A percentile compares a stretch with the other conserved stretches of the same genome.
These are phyloP conservation scores for Coemansia reversa DNA, from an alignment of 192 early-diverging fungal species.

Conservation along the genomic window DNA sequence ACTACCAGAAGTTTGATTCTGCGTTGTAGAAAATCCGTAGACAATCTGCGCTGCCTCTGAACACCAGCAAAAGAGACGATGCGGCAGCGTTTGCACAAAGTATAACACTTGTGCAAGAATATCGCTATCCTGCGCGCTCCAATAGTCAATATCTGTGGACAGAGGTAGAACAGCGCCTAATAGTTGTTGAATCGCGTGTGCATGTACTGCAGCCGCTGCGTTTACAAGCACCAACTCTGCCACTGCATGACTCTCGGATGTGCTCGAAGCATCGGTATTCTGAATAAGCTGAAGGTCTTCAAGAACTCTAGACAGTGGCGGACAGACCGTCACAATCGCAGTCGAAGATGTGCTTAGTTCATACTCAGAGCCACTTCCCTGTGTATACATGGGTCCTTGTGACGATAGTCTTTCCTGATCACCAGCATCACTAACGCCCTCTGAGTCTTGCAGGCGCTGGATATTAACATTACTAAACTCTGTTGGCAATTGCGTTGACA, in stretches of 20 bases:
- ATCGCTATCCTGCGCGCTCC: slow-evolving; percentile 58
- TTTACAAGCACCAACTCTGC: slow-evolving; percentile 23
- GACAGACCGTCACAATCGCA: slow-evolving; percentile 1
- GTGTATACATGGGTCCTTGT: neutral
- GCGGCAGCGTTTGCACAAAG: slow-evolving; percentile 38
- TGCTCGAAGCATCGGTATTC: neutral
- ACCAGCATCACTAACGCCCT: neutral
- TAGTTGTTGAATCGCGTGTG: slow-evolving; percentile 57
- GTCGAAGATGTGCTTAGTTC: neutral
- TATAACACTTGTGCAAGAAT: slow-evolving; percentile 28
- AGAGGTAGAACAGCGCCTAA: slow-evolving; percentile 62
- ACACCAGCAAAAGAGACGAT: slow-evolving; percentile 25
- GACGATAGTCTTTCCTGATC: no score
- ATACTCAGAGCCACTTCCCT: neutral
- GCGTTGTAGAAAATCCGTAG: neutral
- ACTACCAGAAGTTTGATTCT: neutral
- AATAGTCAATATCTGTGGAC: slow-evolving; percentile 64
- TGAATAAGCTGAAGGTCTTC: slow-evolving; percentile 24
- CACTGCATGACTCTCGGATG: neutral
- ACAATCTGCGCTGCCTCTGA: neutral
- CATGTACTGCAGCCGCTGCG: slow-evolving; percentile 56
- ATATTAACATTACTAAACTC: neutral
- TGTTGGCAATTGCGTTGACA: slow-evolving; percentile 28
- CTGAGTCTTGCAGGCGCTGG: neutral
- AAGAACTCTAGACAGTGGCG: slow-evolving; percentile 16